A percentile compares a stretch with the other conserved stretches of the same genome.
phyloP scores from a whole-genome alignment of 2,329 filamentous ascomycete species.

The Pseudocercospora ulei region DNA sequence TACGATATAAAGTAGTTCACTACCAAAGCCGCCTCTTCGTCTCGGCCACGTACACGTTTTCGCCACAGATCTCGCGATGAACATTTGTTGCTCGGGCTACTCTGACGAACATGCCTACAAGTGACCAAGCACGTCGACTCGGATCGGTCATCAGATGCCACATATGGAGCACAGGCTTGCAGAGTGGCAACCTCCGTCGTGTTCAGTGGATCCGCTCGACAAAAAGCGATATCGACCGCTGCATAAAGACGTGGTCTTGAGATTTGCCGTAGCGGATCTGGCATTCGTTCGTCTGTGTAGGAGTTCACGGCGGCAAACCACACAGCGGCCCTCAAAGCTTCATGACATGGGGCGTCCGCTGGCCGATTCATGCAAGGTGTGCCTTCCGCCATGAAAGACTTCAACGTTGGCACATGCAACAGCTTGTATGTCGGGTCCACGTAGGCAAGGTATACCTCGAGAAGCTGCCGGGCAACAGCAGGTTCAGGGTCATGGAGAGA shows the following conservation, averaged over 20 bases:
- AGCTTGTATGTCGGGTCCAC: constrained; percentile 30
- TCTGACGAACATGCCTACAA: constrained; percentile 29
- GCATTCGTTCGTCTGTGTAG: constrained; percentile 29
- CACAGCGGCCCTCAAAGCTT: constrained; percentile 28
- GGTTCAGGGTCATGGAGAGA: constrained; percentile 25
- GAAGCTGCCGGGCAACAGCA: constrained; percentile 18
- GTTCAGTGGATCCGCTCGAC: constrained; percentile 30
- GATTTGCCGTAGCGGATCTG: constrained; percentile 19
- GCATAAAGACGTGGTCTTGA: constrained; percentile 20
- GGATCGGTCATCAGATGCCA: constrained; percentile 26
- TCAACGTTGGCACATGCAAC: constrained; percentile 28
- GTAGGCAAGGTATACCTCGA: constrained; percentile 23
- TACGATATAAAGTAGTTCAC: constrained; percentile 26
- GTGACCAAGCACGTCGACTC: constrained; percentile 30
- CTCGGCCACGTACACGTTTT: constrained; percentile 28
- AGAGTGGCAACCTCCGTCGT: constrained; percentile 30
- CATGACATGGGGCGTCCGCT: constrained; percentile 22
- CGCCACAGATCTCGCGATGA: constrained; percentile 25
- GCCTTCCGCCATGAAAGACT: constrained; percentile 22
- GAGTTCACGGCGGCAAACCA: constrained; percentile 32
- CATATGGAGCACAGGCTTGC: constrained; percentile 28
- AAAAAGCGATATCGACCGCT: constrained; percentile 29
- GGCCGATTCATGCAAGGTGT: constrained; percentile 26
- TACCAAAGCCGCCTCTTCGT: constrained; percentile 32
- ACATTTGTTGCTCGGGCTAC: constrained; percentile 31